Base-by-base conservation (phyloP, 2,329 filamentous ascomycete species). In the Byssoonygena ceratinophila region DNA sequence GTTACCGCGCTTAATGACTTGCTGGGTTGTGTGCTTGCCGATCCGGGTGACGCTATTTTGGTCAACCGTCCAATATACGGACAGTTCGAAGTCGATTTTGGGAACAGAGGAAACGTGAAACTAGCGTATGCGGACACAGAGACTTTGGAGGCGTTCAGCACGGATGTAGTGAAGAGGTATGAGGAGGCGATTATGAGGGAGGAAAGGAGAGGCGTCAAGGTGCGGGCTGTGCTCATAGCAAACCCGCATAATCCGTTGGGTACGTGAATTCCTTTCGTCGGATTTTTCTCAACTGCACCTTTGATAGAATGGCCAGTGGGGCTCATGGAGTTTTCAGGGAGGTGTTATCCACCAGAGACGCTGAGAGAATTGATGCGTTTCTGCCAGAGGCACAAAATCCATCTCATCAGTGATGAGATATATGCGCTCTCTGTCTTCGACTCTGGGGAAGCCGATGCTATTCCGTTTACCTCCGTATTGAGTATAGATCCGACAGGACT, bases 401-500 rank as follows among this genome's bases (percentile, higher is more conserved):
- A 81, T 57, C 64, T 81, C 34, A 71, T 81, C 61, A 74, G 71
- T 57, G 78, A 82, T 59, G 79, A 82, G 59, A 75, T 82, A 36
- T 81, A 81, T 59, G 79, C 76, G 1, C 60, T 78, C 3, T 79
- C 77, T 0, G 64, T 74, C 0, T 81, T 72, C 61, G 54, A 68
- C 5, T 59, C 63, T 1, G 76, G 44, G 54, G 70, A 63, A 48
- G 60, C 55, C 1, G 77, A 73, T 54, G 64, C 27, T 32, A 64
- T 57, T 52, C 60, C 65, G 0, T 80, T 80, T 54, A 68, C 68
- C 8, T 79, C 76, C 0, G 63, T 65, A 0, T 63, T 78, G 1
- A 68, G 74, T 0, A 71, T 79, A 16, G 66, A 75, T 20, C 60
- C 66, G 0, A 53, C 59, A 0, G 71, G 64, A 0, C 58, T 76